phyloP scores from a whole-genome alignment of 768 basidiomycete genomes.

The Phaeolepiota aurea region DNA sequence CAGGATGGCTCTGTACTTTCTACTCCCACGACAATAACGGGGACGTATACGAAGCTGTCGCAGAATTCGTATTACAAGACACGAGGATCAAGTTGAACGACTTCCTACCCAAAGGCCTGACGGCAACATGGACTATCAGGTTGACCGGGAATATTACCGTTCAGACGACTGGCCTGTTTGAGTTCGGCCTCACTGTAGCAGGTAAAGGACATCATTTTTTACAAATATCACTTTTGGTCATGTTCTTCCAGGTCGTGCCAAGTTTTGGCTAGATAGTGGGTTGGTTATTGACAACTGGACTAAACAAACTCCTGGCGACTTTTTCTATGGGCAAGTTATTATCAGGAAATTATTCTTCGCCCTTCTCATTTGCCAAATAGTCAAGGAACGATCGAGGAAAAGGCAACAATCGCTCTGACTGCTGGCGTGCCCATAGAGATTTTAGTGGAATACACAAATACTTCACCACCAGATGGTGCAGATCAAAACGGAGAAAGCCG shows the following conservation, averaged over 20 bases:
- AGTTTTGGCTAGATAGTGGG: conserved; percentile 52
- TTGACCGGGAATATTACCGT: conserved; percentile 44
- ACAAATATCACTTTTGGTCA: no score
- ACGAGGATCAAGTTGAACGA: conserved; percentile 63
- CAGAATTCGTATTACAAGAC: conserved; percentile 41
- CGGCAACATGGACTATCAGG: conserved; percentile 46
- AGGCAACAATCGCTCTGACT: conserved; percentile 34
- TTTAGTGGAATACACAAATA: conserved; percentile 60
- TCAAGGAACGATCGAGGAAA: conserved; percentile 61
- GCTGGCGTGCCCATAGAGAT: conserved; percentile 42
- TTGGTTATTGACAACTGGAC: conserved; percentile 67
- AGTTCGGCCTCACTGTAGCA: conserved; percentile 56
- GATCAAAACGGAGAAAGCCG: conserved; percentile 33
- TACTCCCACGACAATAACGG: conserved; percentile 47
- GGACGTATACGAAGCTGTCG: conserved; percentile 33
- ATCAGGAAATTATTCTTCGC: neutral
- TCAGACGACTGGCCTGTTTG: conserved; percentile 39
- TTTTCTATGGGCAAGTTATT: conserved; percentile 63
- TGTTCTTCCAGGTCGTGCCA: conserved; percentile 36
- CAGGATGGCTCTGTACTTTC: conserved; percentile 59
- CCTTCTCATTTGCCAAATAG: conserved; percentile 14
- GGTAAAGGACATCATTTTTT: conserved; percentile 21
- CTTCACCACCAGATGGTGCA: conserved; percentile 34
- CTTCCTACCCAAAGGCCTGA: conserved; percentile 50
- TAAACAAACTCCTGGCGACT: conserved; percentile 56